A percentile compares a stretch with the other conserved stretches of the same genome.
Evolutionary conservation across 805 yeast genomes (phyloP).

Genomic region (Kodamaea nitidulidarum): DNA sequence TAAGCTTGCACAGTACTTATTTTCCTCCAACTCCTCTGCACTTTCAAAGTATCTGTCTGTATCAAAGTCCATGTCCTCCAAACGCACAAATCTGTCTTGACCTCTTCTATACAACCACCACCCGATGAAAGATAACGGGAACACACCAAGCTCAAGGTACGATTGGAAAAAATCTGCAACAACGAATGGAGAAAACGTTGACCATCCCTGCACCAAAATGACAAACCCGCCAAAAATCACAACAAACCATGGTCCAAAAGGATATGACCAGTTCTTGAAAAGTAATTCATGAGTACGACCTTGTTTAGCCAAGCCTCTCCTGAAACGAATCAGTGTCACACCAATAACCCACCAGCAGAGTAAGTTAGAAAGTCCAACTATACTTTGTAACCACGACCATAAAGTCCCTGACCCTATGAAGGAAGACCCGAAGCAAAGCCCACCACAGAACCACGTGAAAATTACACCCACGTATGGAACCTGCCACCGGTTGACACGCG

Average conservation of each 20-base stretch:
- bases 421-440: conserved; percentile 57
- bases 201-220: conserved; percentile 53
- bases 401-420: conserved; percentile 51
- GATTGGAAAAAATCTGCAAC: conserved; percentile 39
- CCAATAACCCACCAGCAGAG: conserved; percentile 49
- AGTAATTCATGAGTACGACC: conserved; percentile 39
- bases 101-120: conserved; percentile 39
- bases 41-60: conserved; percentile 48
- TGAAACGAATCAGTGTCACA: conserved; percentile 46
- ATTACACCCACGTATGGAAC: conserved; percentile 49
- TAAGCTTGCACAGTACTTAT: conserved; percentile 35
- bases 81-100: conserved; percentile 36
- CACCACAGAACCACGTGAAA: conserved; percentile 51
- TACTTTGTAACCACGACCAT: conserved; percentile 51
- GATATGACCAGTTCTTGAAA: conserved; percentile 49
- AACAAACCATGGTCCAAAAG: conserved; percentile 47
- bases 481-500: conserved; percentile 39
- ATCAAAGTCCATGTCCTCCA: conserved; percentile 50
- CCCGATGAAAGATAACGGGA: conserved; percentile 40
- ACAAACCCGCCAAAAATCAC: conserved; percentile 41
- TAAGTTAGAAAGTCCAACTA: conserved; percentile 52
- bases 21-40: conserved; percentile 43
- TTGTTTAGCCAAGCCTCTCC: conserved; percentile 43
- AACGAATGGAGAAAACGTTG: conserved; percentile 45
- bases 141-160: conserved; percentile 45